Base-by-base conservation (phyloP, 441 rosid genomes). In the Rhodomyrtus psidioides region DNA sequence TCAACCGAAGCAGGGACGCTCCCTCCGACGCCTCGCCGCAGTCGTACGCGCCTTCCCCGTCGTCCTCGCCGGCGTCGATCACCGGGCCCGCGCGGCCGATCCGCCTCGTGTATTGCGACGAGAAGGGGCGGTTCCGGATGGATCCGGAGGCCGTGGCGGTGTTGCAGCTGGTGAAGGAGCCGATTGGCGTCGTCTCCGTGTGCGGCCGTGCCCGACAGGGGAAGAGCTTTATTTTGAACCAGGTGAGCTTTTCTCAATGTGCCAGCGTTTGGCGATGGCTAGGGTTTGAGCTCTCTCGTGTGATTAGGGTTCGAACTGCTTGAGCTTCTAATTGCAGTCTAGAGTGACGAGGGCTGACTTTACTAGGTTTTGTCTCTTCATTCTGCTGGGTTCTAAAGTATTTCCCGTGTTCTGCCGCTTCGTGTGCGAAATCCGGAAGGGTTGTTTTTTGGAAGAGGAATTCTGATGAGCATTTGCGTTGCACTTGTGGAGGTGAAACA, bases 181-280 rank as follows among this genome's bases (percentile, higher is more conserved):
- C 99, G 23, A 93, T 97, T 39, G 99, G 99, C 34, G 95, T 97
- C 54, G 99, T 96, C 55, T 95, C 99, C 4, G 99, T 97, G 84
- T 96, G 99, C 81, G 99, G 99, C 84, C 96, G 98, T 54, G 94
- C 98, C 90, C 97, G 99, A 53, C 99, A 96, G 91, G 99, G 99
- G 55, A 95, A 96, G 90, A 96, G 98, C 94, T 97, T 91, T 85
- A 95, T 97, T 60, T 88, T 97, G 88, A 97, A 97, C 91, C 99
- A 97, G 96, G 99, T 97, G 57, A 49, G 19, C 10, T 23, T 55
- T 83, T 34, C 16, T 39, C 49, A 12, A 10, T 39, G 49, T 49
- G 79, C 79, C 49, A 21, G 2, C 21, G n/a, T 12, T 24, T 44
- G 79, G 49, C 56, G 53, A 82, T 70, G 42, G 83, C 79, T 85